These are phyloP conservation scores for Claviceps sp. DNA, from an alignment of 2,329 filamentous ascomycete species.

Conservation along the genomic window DNA sequence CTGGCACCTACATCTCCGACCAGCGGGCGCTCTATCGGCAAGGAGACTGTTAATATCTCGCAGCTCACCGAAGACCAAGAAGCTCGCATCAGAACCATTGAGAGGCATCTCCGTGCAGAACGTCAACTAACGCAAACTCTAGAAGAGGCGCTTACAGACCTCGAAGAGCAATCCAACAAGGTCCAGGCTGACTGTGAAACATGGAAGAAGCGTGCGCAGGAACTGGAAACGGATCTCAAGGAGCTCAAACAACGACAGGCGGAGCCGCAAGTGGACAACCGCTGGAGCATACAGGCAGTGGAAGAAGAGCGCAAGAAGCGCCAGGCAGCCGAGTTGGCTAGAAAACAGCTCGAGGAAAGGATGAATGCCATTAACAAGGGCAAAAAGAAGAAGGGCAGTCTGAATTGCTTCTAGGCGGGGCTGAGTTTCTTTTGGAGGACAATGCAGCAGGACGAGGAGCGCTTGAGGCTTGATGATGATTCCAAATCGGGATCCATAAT, in stretches of 20 bases:
- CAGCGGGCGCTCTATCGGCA: conserved; percentile 62
- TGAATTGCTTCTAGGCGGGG: conserved; percentile 80
- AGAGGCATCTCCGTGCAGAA: conserved; percentile 92
- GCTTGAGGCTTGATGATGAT: background rate
- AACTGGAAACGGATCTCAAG: conserved; percentile 60
- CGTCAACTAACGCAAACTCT: conserved; percentile 91
- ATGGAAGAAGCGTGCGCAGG: conserved; percentile 75
- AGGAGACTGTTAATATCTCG: conserved; percentile 52
- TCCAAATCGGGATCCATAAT: background rate
- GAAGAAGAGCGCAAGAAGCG: conserved; percentile 94
- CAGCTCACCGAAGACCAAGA: conserved; percentile 92
- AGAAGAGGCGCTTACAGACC: conserved; percentile 87
- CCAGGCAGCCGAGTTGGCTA: conserved; percentile 76
- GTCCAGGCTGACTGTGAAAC: conserved; percentile 80
- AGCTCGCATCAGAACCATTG: conserved; percentile 83
- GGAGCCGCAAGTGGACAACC: conserved; percentile 38
- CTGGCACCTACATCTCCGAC: conserved; percentile 35
- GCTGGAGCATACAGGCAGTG: conserved; percentile 72
- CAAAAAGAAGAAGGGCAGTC: conserved; percentile 89
- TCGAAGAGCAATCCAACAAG: conserved; percentile 85
- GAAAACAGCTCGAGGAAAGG: conserved; percentile 80
- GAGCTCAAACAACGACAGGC: conserved; percentile 42
- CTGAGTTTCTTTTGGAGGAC: conserved; percentile 9
- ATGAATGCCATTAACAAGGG: conserved; percentile 82
- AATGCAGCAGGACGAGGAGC: conserved; percentile 1